Evolutionary conservation across 352 stramenopile species (phyloP), one percentile per base, ranked within the genome.

Genomic region (Pythium sukuiense): DNA sequence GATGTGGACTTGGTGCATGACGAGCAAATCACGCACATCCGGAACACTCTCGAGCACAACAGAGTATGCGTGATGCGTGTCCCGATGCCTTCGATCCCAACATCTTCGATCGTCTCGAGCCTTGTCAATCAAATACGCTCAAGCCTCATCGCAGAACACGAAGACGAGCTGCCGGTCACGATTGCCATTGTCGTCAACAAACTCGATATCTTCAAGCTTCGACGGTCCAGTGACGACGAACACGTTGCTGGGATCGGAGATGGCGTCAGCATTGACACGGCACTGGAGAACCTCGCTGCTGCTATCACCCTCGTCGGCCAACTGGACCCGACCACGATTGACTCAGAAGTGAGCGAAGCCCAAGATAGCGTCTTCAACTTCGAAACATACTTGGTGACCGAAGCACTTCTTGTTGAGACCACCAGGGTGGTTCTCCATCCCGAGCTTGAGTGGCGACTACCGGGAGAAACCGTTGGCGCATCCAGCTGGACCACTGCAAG

Each of bases 371-470:
- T 70, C 18, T 37, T 63, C 26, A 63, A 63, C n/a, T 88, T 90
- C 39, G 82, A 90, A 18, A 63, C 71, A 18, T 90, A 88, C 56
- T 63, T 90, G 13, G 78, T 88, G 35, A 72, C 67, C 13, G 82
- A 90, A 59, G 82, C 82, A 0, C 59, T 90, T 5, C 61, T 90
- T 8, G 69, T 90, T 11, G 80, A 90, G 46, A 76, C 69, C 13
- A 72, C 62, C 4, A 64, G 69, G 1, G 70, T 88, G 5, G n/a
- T 90, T 8, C 60, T 88, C 2, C 62, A 85, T 13, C 76, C 77
- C 3, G 68, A 77, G 2, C n/a, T 60, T 8, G 27, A 46, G 12
- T 88, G 81, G 81, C 66, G 69, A 14, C 63, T 70, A 16, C 81
- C 81, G 14, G 62, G 77, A 16, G 69, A 79, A 35, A 88, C 79